These are phyloP conservation scores for Vaccinium vitisidaea DNA, from an alignment of 148 eudicot species.

Conservation along the genomic window DNA sequence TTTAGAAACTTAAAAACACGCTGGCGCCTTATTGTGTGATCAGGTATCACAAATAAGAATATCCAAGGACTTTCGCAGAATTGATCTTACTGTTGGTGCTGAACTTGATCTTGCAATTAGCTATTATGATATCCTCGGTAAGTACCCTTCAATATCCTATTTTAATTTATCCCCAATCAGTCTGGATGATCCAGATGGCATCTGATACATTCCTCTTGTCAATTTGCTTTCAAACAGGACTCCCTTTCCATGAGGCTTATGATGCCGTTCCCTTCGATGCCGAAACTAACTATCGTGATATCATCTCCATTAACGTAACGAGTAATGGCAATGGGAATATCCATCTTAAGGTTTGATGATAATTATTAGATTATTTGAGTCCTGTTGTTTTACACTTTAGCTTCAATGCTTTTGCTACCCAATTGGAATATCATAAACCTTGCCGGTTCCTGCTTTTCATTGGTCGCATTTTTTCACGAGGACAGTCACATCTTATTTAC, in stretches of 20 bases:
- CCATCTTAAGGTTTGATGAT: conserved; percentile 44
- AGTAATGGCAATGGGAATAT: conserved; percentile 44
- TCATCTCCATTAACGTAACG: conserved; percentile 47
- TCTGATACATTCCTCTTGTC: conserved; percentile 11
- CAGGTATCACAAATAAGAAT: conserved; percentile 82
- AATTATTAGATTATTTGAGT: background rate
- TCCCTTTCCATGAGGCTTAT: conserved; percentile 73
- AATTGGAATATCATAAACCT: background rate
- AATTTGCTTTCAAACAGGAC: conserved; percentile 44
- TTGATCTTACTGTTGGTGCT: conserved; percentile 66
- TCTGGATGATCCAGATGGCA: background rate
- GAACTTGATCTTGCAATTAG: conserved; percentile 57
- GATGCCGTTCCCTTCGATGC: conserved; percentile 42
- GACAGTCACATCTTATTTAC: background rate
- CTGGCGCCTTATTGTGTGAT: conserved; percentile 13
- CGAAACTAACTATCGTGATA: conserved; percentile 64
- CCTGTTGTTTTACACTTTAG: background rate
- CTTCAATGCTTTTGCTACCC: background rate
- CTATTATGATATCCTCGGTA: conserved; percentile 63
- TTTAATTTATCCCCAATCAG: conserved; percentile 7
- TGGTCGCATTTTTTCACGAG: background rate
- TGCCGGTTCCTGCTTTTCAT: background rate
- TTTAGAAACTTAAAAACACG: background rate
- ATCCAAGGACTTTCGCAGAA: conserved; percentile 31
- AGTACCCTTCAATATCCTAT: conserved; percentile 6